Base-by-base conservation (phyloP, 495 filamentous ascomycete genomes). In the Penicillium silybi region DNA sequence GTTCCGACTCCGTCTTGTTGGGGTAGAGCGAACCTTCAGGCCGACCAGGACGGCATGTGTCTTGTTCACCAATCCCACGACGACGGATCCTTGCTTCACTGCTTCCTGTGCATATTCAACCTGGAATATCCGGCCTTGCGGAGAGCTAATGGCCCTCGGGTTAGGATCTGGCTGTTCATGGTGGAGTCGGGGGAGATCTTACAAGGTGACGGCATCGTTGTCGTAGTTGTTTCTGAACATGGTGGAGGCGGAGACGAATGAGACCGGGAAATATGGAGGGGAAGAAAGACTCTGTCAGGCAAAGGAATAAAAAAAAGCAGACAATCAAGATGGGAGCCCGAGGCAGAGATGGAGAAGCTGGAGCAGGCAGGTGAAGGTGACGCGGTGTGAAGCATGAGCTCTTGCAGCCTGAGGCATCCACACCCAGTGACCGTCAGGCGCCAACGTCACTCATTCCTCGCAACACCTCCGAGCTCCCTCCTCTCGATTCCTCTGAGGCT, bases 141-240 rank as follows among this genome's bases (percentile, higher is more conserved):
- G 93, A 51, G 93, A 98, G 86, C 92, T 97, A 62, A 44, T 20
- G 23, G 23, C 15, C 6, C 17, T 52, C 26, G 34, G 48, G 46
- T 65, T 57, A 63, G 64, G 50, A 49, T 38, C 42, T 51, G 54
- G 46, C 50, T 46, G 44, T 38, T 46, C 53, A 39, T 46, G 37
- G 46, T 29, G 37, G 50, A 47, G 53, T 82, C 75, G 53, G 52
- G 43, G 46, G 44, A 37, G 58, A 46, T 57, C 85, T 79, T 81
- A 97, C 92, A 97, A 98, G 76, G 93, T 98, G 73, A 98, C 92
- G 29, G 91, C 92, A 77, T 98, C 93, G 82, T 97, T 98, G 77
- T 98, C 93, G 81, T 98, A 98, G 75, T 97, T 97, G 79, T 98
- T 98, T 75, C 93, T 83, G 79, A 98, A 98, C 93, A 98, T 98